phyloP scores from a whole-genome alignment of 768 basidiomycete genomes.

The Pleurotus djamor region DNA sequence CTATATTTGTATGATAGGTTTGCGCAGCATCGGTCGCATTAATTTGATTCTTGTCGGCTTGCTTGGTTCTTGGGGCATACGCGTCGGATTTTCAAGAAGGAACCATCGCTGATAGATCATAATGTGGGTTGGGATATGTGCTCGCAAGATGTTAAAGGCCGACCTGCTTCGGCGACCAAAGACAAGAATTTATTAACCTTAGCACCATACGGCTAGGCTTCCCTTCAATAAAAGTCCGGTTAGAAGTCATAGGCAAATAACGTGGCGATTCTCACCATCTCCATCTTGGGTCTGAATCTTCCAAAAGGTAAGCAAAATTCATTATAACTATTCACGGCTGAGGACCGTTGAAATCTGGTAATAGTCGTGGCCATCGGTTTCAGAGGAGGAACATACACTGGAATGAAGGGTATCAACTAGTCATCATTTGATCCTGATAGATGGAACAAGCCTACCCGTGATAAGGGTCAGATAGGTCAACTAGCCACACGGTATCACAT shows the following conservation, averaged over 20 bases:
- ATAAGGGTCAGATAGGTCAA: no score
- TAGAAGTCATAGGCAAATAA: neutral
- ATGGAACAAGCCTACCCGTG: no score
- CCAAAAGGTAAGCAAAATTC: neutral
- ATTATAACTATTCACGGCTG: neutral
- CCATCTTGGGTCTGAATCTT: neutral
- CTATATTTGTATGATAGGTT: neutral
- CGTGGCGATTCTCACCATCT: neutral
- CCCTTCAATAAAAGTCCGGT: neutral
- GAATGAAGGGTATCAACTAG: no score
- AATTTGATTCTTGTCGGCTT: no score
- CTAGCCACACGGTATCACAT: neutral
- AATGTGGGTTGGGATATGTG: neutral
- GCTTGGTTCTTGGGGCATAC: no score
- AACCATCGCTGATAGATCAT: neutral
- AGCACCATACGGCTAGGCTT: neutral
- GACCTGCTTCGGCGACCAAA: slow-evolving; percentile 3
- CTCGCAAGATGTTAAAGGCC: neutral
- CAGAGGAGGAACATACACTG: no score
- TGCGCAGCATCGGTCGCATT: no score
- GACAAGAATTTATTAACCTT: neutral
- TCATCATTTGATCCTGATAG: no score
- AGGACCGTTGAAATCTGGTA: neutral
- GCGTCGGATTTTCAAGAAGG: neutral
- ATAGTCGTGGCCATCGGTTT: no score